These are phyloP conservation scores for Calonectria pseudoturangicola DNA, from an alignment of 2,329 filamentous ascomycete genomes.

Conservation along the genomic window DNA sequence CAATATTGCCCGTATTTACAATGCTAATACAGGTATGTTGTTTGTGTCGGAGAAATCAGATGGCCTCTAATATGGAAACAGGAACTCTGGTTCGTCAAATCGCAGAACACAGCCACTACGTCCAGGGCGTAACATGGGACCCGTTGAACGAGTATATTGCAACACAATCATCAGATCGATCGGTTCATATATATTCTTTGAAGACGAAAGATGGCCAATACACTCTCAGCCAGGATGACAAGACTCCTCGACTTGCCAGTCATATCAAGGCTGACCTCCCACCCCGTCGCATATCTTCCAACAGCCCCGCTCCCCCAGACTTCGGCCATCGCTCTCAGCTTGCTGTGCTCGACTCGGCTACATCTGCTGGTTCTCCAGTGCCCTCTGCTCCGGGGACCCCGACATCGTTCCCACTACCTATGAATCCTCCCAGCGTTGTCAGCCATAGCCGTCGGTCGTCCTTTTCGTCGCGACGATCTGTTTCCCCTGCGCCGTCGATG, in stretches of 20 bases:
- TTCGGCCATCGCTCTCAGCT: conserved; percentile 80
- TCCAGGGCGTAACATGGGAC: conserved; percentile 99
- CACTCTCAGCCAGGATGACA: conserved; percentile 80
- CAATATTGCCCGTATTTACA: conserved; percentile 98
- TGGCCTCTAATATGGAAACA: conserved; percentile 47
- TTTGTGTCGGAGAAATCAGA: conserved; percentile 14
- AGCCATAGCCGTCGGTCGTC: conserved; percentile 96
- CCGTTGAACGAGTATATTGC: conserved; percentile 98
- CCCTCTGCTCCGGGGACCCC: conserved; percentile 96
- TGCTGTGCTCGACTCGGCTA: conserved; percentile 70
- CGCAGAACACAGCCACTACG: conserved; percentile 97
- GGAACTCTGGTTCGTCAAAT: conserved; percentile 88
- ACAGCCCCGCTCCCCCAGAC: conserved; percentile 93
- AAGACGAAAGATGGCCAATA: conserved; percentile 98
- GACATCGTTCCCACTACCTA: conserved; percentile 88
- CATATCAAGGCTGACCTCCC: conserved; percentile 91
- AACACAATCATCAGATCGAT: conserved; percentile 97
- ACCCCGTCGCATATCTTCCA: conserved; percentile 89
- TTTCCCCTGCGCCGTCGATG: conserved; percentile 93
- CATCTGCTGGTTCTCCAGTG: conserved; percentile 84
- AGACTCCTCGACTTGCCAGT: conserved; percentile 87
- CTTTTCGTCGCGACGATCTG: conserved; percentile 90
- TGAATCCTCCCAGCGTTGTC: conserved; percentile 94
- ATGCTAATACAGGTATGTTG: conserved; percentile 86
- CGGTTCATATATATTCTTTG: conserved; percentile 96